Base-by-base conservation (phyloP, 768 basidiomycete genomes). In the Lactarius indigo region DNA sequence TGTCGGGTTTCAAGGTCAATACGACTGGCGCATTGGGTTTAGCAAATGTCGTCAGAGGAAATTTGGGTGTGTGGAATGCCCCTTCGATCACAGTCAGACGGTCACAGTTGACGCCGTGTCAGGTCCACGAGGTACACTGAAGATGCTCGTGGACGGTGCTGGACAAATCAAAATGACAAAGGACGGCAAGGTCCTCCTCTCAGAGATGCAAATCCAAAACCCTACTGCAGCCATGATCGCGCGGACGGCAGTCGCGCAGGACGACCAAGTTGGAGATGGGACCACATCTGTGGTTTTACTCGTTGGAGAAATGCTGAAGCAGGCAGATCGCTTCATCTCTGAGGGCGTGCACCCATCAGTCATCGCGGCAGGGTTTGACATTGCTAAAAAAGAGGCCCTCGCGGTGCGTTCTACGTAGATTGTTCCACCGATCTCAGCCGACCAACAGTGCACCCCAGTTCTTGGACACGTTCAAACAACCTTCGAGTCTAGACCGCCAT, bases 131-230 rank as follows among this genome's bases (percentile, higher is more conserved):
- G 97, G 97, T 66, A 98, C 97, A 0, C 85, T 98, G 72, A 99
- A 99, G 83, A 98, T 99, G 96, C 88, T 99, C 61, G 97, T 99
- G 52, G 97, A 98, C 78, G 97, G 97, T 64, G 84, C 96, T 17
- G 97, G 97, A 12, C 92, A 95, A 80, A 96, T 99, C 78, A 99
- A 98, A 85, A 96, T 99, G 92, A 98, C 97, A 70, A 99, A 98
- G 83, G 97, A 98, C 74, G 97, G 97, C 69, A 99, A 99, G 80
- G 96, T 98, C 50, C 80, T 99, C 64, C 83, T 99, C 65, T 96
- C 95, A 50, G 97, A 99, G 81, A 99, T 99, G 97, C 97, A 98
- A 80, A 99, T 99, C 72, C 91, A 93, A 79, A 98, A 99, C 77
- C 97, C 97, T 35, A 98, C 97, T 3, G 97, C 97, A 20, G 96